Evolutionary conservation across 2,329 filamentous ascomycete species (phyloP).

Genomic region (Aureobasidium lini): DNA sequence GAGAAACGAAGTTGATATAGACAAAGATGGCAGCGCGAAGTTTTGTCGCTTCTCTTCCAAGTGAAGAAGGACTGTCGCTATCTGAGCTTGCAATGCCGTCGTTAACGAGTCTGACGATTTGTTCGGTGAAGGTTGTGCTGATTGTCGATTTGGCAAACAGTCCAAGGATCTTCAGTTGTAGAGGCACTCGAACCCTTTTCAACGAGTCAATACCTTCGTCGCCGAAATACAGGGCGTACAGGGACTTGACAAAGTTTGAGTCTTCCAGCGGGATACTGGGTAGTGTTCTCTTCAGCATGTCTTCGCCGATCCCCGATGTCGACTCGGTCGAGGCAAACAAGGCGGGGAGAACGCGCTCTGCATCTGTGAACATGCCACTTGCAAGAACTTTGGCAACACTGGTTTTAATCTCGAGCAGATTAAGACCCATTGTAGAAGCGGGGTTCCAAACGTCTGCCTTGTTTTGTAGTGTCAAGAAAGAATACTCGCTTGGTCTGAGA

Average conservation of each 20-base stretch:
- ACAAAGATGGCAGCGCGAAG: slow-evolving; percentile 76
- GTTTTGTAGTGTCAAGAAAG: slow-evolving; percentile 58
- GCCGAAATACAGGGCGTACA: slow-evolving; percentile 70
- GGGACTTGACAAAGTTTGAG: slow-evolving; percentile 49
- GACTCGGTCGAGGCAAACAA: slow-evolving; percentile 77
- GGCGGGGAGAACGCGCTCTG: slow-evolving; percentile 75
- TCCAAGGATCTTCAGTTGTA: slow-evolving; percentile 69
- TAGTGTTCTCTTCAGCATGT: slow-evolving; percentile 72
- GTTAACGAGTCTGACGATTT: slow-evolving; percentile 63
- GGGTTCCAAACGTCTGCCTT: slow-evolving; percentile 65
- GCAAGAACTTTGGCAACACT: slow-evolving; percentile 65
- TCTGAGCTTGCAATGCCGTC: slow-evolving; percentile 47
- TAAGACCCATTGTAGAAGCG: slow-evolving; percentile 52
- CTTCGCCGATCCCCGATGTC: slow-evolving; percentile 77
- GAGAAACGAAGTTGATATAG: slow-evolving; percentile 80
- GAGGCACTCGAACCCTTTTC: slow-evolving; percentile 52
- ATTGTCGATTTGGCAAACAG: slow-evolving; percentile 69
- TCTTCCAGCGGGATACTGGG: slow-evolving; percentile 66
- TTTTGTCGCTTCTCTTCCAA: slow-evolving; percentile 67
- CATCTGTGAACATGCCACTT: slow-evolving; percentile 77
- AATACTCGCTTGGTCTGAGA: slow-evolving; percentile 57
- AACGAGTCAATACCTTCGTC: slow-evolving; percentile 38
- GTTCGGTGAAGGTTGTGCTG: slow-evolving; percentile 61
- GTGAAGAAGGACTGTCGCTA: slow-evolving; percentile 31
- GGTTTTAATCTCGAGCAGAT: slow-evolving; percentile 62